Evolutionary conservation across 371 early-diverging fungal species (phyloP).

Genomic region (Lichtheimia ramosa): DNA sequence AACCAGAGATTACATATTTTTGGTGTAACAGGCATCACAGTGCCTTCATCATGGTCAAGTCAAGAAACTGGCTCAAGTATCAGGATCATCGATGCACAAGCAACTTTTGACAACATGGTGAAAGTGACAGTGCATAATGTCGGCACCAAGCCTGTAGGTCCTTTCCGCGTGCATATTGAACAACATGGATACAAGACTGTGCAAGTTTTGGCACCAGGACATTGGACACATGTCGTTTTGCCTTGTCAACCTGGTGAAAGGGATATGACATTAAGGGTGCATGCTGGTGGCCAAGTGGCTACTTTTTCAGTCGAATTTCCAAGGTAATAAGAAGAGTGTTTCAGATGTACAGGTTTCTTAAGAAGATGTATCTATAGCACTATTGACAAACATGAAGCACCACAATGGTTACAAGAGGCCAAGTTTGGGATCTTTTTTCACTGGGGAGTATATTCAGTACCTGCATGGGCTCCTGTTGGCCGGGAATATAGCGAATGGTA

Average conservation of each 20-base stretch:
- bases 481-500: constrained; percentile 38
- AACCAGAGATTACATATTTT: constrained; percentile 1
- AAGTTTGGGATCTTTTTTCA: constrained; percentile 44
- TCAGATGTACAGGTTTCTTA: too few species aligned
- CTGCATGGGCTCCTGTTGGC: constrained; percentile 39
- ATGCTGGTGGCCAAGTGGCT: too few species aligned
- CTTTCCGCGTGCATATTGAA: neutral
- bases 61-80: neutral
- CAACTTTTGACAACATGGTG: neutral
- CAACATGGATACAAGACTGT: too few species aligned
- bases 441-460: constrained; percentile 37
- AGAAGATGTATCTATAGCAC: too few species aligned
- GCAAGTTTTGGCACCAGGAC: too few species aligned
- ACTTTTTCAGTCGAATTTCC: too few species aligned
- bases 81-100: neutral
- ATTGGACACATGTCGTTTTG: too few species aligned
- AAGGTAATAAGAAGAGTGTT: too few species aligned
- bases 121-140: neutral
- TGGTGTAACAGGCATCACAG: neutral
- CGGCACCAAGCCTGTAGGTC: neutral
- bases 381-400: constrained; percentile 18
- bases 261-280: too few species aligned
- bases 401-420: constrained; percentile 26
- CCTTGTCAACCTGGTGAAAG: too few species aligned
- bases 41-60: neutral